These are phyloP conservation scores for Luvunga scandens DNA, from an alignment of 345 rosid genomes.

Conservation along the genomic window DNA sequence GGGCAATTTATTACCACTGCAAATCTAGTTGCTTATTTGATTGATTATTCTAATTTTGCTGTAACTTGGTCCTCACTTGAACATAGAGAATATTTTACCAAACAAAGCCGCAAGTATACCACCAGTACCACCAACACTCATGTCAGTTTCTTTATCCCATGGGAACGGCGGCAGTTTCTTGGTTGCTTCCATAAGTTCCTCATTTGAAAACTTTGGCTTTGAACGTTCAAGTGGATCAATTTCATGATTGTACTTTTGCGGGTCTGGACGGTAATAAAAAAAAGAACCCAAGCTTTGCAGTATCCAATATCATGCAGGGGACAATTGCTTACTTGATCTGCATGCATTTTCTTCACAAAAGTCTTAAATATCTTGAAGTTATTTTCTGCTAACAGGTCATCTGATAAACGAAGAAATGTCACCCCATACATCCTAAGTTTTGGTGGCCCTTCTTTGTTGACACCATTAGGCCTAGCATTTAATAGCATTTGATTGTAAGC, in stretches of 20 bases:
- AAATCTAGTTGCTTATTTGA: not conserved
- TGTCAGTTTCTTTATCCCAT: constrained; percentile 70
- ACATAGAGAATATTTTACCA: constrained; percentile 29
- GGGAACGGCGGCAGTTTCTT: constrained; percentile 53
- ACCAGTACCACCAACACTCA: constrained; percentile 36
- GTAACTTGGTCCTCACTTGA: constrained; percentile 22
- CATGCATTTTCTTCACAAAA: constrained; percentile 83
- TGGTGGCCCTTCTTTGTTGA: constrained; percentile 47
- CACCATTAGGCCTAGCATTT: constrained; percentile 80
- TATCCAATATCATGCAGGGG: too few relatives aligned
- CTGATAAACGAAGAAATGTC: constrained; percentile 70
- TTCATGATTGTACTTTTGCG: constrained; percentile 48
- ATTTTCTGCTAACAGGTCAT: constrained; percentile 35
- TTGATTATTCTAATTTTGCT: not conserved
- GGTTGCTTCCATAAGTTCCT: constrained; percentile 58
- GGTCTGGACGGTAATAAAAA: constrained; percentile 40
- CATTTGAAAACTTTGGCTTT: constrained; percentile 40
- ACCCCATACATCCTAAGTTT: constrained; percentile 62
- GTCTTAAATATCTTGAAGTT: constrained; percentile 63
- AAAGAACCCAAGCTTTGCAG: not conserved
- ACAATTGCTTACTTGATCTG: constrained; percentile 56
- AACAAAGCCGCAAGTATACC: constrained; percentile 32
- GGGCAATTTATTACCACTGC: not conserved
- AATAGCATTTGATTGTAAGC: constrained; percentile 76
- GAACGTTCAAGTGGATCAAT: constrained; percentile 48